Base-by-base conservation (phyloP, 257 asterid genomes). In the Mitragyna speciosa region DNA sequence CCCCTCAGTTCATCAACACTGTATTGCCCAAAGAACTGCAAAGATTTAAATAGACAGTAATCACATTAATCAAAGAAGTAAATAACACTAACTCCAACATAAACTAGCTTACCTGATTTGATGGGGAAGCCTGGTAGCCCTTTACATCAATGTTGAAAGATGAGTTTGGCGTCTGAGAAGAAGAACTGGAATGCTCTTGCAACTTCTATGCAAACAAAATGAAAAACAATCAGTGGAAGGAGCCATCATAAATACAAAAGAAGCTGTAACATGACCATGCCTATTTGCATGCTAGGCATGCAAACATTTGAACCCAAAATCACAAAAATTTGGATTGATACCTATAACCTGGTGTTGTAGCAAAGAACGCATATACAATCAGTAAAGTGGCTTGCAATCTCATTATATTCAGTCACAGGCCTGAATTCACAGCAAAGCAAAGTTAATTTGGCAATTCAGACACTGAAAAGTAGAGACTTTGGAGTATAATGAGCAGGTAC, bases 341-440 rank as follows among this genome's bases (percentile, higher is more conserved):
- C 97, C 94, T 83, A 88, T 74, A 84, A 56, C 83, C 82, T 90
- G 67, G 96, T 91, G 81, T 93, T 93, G 94, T 87, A 85, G 88
- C 87, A 86, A 87, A 92, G 97, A 75, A 88, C 99, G 78, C 89
- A 91, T 51, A 95, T 91, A 59, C 95, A 90, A 11, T 95, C 94
- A 65, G 92, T 93, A 89, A 95, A 92, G 86, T 93, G 98, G 82
- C 88, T 73, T 54, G 99, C 84, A 78, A 95, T 87, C 92, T 93
- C 98, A 80, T 93, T 89, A 82, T 87, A 88, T 80, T 95, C 97
- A 30, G 87, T 85, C 86, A 93, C 78, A 64, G 92, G 92, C 96
- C 99, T 95, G 92, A 81, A 75, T 82, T 64, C 80, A 83, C 76
- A 80, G 72, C 77, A 78, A 26, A 48, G 54, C 16, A 72, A 36